phyloP scores from a whole-genome alignment of 2,329 filamentous ascomycete genomes.

The Dichotomopilus funicola region DNA sequence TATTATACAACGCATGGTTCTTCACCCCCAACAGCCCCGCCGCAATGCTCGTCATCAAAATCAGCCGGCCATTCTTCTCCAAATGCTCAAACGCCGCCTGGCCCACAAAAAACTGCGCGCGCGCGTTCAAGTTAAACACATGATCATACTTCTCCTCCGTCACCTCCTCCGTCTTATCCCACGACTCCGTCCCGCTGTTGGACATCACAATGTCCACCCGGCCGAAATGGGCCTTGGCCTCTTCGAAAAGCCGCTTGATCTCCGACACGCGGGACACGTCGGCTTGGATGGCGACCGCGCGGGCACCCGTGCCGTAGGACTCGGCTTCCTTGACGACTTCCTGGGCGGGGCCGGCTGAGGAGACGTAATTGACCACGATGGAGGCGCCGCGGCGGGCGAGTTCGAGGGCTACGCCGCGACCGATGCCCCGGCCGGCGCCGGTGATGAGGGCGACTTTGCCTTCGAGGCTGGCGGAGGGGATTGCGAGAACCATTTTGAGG shows the following conservation, averaged over 20 bases:
- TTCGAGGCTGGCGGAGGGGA: slow-evolving; percentile 34
- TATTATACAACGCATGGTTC: slow-evolving; percentile 66
- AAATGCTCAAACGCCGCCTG: slow-evolving; percentile 68
- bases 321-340: slow-evolving; percentile 49
- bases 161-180: slow-evolving; percentile 64
- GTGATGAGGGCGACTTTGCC: slow-evolving; percentile 57
- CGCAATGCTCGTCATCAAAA: slow-evolving; percentile 67
- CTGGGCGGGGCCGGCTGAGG: slow-evolving; percentile 49
- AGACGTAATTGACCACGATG: slow-evolving; percentile 62
- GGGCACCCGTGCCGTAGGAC: slow-evolving; percentile 44
- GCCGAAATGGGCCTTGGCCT: slow-evolving; percentile 59
- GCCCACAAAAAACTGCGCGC: slow-evolving; percentile 71
- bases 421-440: slow-evolving; percentile 60
- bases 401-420: slow-evolving; percentile 59
- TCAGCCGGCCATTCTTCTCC: slow-evolving; percentile 61
- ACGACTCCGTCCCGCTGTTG: slow-evolving; percentile 65
- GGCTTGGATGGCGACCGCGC: slow-evolving; percentile 54
- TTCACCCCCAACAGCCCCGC: slow-evolving; percentile 58
- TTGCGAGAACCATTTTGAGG: slow-evolving; percentile 17
- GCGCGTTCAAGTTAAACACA: slow-evolving; percentile 65
- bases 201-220: slow-evolving; percentile 66
- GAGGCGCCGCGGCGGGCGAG: slow-evolving; percentile 58
- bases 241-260: slow-evolving; percentile 58
- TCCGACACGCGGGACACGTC: slow-evolving; percentile 55
- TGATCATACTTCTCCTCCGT: slow-evolving; percentile 64